These are phyloP conservation scores for Eucalyptus marginata DNA, from an alignment of 345 rosid species.

Conservation along the genomic window DNA sequence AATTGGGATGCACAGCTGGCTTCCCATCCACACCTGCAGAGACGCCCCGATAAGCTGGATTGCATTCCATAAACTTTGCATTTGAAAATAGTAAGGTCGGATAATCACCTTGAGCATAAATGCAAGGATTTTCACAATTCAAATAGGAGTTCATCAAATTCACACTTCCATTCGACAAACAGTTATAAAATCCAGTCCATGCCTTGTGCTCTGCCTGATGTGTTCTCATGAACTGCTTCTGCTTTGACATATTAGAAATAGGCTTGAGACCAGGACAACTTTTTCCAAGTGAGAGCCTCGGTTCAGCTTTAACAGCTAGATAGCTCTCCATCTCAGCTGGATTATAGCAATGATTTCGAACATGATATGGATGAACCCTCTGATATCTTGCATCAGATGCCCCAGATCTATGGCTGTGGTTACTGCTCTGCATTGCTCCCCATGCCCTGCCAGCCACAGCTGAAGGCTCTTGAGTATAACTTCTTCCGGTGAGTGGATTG, in stretches of 20 bases:
- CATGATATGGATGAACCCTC: neutral
- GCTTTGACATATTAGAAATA: conserved; percentile 1
- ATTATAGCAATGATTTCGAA: neutral
- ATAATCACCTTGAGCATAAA: neutral
- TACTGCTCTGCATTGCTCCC: neutral
- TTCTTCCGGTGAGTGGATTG: neutral
- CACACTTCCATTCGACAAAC: neutral
- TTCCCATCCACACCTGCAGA: neutral
- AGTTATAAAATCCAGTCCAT: neutral
- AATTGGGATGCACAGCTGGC: neutral
- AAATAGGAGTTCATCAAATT: neutral
- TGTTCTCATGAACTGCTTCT: neutral
- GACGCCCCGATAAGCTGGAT: neutral
- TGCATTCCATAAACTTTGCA: neutral
- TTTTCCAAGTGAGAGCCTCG: neutral
- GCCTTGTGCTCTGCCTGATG: neutral
- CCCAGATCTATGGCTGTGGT: neutral
- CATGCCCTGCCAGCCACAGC: neutral
- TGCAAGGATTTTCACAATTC: neutral
- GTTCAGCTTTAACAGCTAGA: neutral
- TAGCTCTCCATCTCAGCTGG: neutral
- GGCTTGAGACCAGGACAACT: neutral
- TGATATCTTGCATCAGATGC: neutral
- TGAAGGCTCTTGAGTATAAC: neutral
- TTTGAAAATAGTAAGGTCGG: neutral